These are phyloP conservation scores for Vishniacozyma victoriae DNA, from an alignment of 768 basidiomycete genomes.

Conservation along the genomic window DNA sequence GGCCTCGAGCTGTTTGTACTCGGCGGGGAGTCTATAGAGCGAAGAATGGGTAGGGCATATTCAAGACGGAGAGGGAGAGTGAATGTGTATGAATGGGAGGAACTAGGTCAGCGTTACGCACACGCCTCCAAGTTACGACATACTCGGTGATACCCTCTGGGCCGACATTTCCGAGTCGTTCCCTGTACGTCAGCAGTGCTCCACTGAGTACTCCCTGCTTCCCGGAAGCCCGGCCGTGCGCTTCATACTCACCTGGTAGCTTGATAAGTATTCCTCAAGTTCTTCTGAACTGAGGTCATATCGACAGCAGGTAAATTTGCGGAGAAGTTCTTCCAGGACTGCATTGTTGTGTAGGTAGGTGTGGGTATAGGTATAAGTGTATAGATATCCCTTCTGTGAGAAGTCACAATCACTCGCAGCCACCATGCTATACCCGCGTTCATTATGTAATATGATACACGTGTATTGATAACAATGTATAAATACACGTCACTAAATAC, in stretches of 20 bases:
- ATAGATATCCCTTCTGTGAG: background rate
- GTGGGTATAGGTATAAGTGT: background rate
- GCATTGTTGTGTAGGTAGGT: constrained; percentile 14
- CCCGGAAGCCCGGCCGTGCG: background rate
- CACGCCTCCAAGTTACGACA: constrained; percentile 52
- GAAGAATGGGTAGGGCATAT: background rate
- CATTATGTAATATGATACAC: too few species aligned
- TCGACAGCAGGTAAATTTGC: constrained; percentile 35
- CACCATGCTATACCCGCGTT: too few species aligned
- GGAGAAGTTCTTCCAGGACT: constrained; percentile 39
- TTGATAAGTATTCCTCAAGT: constrained; percentile 44
- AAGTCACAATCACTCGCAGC: background rate
- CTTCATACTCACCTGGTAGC: constrained; percentile 34
- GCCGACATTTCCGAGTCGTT: constrained; percentile 80
- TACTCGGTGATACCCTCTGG: constrained; percentile 92
- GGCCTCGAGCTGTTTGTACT: constrained; percentile 92
- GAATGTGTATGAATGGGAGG: background rate
- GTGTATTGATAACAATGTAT: background rate
- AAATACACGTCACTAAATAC: background rate
- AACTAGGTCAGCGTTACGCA: background rate
- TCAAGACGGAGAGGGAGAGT: background rate
- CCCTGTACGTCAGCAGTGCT: constrained; percentile 45
- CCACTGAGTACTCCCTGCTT: background rate
- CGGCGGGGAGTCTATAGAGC: constrained; percentile 50
- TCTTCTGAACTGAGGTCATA: constrained; percentile 36